Conservation (phyloP, 2,329 filamentous ascomycete genomes). For the Epichloe sp. region DNA sequence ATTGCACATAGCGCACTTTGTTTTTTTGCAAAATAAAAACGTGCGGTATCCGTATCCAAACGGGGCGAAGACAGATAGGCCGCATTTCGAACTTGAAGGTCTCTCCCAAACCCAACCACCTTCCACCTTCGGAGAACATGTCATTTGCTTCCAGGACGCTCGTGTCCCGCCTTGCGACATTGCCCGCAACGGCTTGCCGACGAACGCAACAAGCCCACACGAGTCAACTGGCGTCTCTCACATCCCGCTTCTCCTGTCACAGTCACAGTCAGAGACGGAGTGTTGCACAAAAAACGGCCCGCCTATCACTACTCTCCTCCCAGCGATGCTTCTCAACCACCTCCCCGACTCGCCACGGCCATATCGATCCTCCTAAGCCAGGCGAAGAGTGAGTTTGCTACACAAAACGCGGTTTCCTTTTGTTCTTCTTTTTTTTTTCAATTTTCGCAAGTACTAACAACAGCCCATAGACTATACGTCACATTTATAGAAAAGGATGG, state of each 20-base stretch:
- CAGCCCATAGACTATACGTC: constrained; percentile 54
- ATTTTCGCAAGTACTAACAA: not conserved
- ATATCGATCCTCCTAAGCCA: constrained; percentile 70
- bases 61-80: too few relatives aligned
- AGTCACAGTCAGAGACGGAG: not conserved
- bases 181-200: constrained; percentile 18
- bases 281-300: not conserved
- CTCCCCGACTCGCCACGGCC: constrained; percentile 51
- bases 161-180: constrained; percentile 19
- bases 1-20: not conserved
- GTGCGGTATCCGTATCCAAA: too few relatives aligned
- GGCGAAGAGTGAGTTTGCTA: constrained; percentile 70
- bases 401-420: not conserved
- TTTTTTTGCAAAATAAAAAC: not conserved
- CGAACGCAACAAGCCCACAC: constrained; percentile 15
- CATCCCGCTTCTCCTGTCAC: not conserved
- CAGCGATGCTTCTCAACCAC: constrained; percentile 53
- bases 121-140: constrained; percentile 7
- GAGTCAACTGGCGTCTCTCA: constrained; percentile 5
- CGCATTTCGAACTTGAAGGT: too few relatives aligned
- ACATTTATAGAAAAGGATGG: constrained; percentile 93
- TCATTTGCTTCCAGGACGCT: constrained; percentile 21
- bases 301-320: not conserved
- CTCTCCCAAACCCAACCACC: too few relatives aligned
- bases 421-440: too few relatives aligned